phyloP scores from a whole-genome alignment of 2,329 filamentous ascomycete species.

The Orbilia ellipsospora region DNA sequence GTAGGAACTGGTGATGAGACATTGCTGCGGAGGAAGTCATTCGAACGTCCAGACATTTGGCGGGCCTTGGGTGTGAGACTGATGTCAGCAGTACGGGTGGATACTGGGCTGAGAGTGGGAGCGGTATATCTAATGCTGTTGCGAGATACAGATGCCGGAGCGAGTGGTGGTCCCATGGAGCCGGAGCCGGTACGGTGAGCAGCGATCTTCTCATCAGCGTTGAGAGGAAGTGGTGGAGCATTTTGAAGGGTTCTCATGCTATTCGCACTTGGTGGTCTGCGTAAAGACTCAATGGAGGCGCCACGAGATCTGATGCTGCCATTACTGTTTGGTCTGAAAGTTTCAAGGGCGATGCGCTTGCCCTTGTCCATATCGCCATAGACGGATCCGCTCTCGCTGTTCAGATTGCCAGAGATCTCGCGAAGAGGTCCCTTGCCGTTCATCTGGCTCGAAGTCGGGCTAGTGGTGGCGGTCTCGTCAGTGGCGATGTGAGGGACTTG shows the following conservation, averaged over 20 bases:
- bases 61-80: constrained; percentile 31
- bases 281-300: constrained; percentile 58
- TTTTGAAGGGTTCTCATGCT: constrained; percentile 68
- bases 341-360: constrained; percentile 55
- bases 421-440: constrained; percentile 50
- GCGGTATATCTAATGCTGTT: constrained; percentile 58
- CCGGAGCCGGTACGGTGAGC: constrained; percentile 70
- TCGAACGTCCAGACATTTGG: constrained; percentile 59
- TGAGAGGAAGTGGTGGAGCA: constrained; percentile 74
- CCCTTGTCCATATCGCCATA: constrained; percentile 76
- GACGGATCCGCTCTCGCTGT: constrained; percentile 84
- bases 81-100: constrained; percentile 42
- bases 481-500: constrained; percentile 46
- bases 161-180: constrained; percentile 83
- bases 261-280: constrained; percentile 77
- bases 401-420: constrained; percentile 67
- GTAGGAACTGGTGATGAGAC: constrained; percentile 68
- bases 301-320: constrained; percentile 44
- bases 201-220: constrained; percentile 86
- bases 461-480: constrained; percentile 44
- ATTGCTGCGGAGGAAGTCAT: constrained; percentile 57
- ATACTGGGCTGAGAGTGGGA: constrained; percentile 55
- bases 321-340: constrained; percentile 54
- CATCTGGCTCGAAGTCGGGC: constrained; percentile 36
- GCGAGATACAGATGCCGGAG: constrained; percentile 78